Base-by-base conservation (phyloP, 352 stramenopile species). In the Phytophthora litchii region DNA sequence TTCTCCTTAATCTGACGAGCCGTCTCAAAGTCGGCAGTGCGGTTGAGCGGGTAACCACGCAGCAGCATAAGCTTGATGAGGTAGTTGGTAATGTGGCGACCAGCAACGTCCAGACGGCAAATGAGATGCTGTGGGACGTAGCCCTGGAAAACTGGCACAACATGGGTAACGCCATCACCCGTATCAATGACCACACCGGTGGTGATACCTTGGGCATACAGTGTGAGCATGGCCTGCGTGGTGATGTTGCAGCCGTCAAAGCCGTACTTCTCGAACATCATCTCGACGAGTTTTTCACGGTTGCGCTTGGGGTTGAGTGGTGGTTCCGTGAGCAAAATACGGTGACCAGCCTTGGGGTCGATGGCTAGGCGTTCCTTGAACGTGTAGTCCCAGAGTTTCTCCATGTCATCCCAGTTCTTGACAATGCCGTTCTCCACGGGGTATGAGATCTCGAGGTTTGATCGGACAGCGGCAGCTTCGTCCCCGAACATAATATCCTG, bases 371-470 rank as follows among this genome's bases (percentile, higher is more conserved):
- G 93, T 54, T 98, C 91, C 49, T 95, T 77, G 73, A 98, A 98
- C 44, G 92, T 98, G 75, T 98, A 98, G 72, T 98, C 95, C 95
- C 95, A 99, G 25, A 99, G 75, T 59, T 97, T 92, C 71, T 98
- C 89, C 95, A 99, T 98, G 64, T 98, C 95, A 48, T 98, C 91
- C 95, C 95, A 99, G 79, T 98, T 97, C 71, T 96, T 96, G 10
- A 99, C 93, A 50, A 98, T 98, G 32, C 95, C 96, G 67, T 98
- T 98, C 69, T 98, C 92, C 20, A 99, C 91, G 11, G 88, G 89
- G 72, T 96, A 96, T 63, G 72, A 80, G 73, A 94, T 94, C 70
- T 96, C 86, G 23, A 96, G 71, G 64, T 89, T 92, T 46, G 81
- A 90, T 9, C 89, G 85, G 61, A 95, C 84, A 9, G 87, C 83